These are phyloP conservation scores for Penicillium italicum DNA, from an alignment of 2,329 filamentous ascomycete genomes.

Conservation along the genomic window DNA sequence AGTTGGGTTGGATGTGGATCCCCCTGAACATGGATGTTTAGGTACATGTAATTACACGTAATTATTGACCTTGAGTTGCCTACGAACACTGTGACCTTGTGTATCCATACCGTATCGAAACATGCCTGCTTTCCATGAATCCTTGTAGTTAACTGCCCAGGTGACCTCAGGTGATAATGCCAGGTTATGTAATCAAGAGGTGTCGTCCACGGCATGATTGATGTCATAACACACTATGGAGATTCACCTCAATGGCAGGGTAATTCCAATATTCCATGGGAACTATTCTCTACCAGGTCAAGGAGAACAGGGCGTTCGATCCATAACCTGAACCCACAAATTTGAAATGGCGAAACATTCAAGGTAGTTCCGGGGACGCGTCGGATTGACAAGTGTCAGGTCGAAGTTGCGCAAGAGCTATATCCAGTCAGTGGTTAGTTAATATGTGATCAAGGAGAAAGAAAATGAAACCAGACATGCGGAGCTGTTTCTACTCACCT, in stretches of 20 bases:
- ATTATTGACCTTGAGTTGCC: no score
- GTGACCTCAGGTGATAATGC: no score
- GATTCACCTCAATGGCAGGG: neutral
- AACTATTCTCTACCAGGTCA: neutral
- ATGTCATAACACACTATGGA: neutral
- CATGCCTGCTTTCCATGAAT: no score
- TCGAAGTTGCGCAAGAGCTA: conserved; percentile 20
- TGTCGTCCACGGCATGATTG: no score
- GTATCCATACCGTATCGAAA: no score
- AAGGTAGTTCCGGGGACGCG: conserved; percentile 15
- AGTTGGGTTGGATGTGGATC: no score
- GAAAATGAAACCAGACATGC: neutral
- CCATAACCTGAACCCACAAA: conserved; percentile 18
- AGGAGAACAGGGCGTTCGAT: neutral
- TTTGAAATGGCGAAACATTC: conserved; percentile 18
- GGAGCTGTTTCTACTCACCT: conserved; percentile 7
- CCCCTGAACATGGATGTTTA: no score
- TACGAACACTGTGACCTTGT: no score
- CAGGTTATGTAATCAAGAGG: no score
- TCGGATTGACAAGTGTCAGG: conserved; percentile 15
- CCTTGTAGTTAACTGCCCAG: no score
- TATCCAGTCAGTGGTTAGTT: neutral
- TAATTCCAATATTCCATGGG: neutral
- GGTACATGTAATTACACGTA: no score
- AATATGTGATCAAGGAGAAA: neutral